Evolutionary conservation across 352 stramenopile genomes (phyloP).

Genomic region (Phytophthora sojae): DNA sequence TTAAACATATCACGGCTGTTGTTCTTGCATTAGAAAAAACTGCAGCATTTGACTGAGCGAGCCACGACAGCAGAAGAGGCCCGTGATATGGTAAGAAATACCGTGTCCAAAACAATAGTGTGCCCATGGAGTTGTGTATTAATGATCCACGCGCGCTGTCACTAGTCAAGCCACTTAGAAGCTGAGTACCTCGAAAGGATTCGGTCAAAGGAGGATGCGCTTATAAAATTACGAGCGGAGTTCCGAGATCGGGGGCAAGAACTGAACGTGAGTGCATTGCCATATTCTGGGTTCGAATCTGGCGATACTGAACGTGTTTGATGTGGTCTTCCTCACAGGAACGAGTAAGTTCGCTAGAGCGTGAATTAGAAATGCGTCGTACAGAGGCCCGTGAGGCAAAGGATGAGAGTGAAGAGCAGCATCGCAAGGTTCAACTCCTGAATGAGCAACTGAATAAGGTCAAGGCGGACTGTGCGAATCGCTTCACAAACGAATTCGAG

Average conservation of each 20-base stretch:
- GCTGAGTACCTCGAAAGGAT: slow-evolving; percentile 54
- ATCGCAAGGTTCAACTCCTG: slow-evolving; percentile 63
- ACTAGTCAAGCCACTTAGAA: slow-evolving; percentile 55
- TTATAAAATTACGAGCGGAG: slow-evolving; percentile 55
- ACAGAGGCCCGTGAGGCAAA: slow-evolving; percentile 62
- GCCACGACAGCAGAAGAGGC: slow-evolving; percentile 63
- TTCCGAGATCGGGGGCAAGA: slow-evolving; percentile 64
- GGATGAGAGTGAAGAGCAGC: slow-evolving; percentile 74
- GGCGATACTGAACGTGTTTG: background rate
- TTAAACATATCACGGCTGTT: background rate
- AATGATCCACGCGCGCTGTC: background rate
- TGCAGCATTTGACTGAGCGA: slow-evolving; percentile 55
- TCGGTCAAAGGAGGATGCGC: slow-evolving; percentile 58
- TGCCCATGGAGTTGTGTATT: background rate
- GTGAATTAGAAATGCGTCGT: slow-evolving; percentile 69
- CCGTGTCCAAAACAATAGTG: background rate
- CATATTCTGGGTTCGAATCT: background rate
- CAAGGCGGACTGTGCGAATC: slow-evolving; percentile 64
- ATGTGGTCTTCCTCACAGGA: slow-evolving; percentile 24
- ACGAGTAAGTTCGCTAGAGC: slow-evolving; percentile 50
- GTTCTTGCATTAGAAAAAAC: slow-evolving; percentile 44
- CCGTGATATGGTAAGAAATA: slow-evolving; percentile 51
- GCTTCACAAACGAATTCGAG: slow-evolving; percentile 63
- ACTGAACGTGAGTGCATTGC: slow-evolving; percentile 48
- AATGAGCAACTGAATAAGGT: slow-evolving; percentile 84